Percentiles rank a stretch among this genome's conserved stretches.
Evolutionary conservation across 306 rosid species (phyloP).

Genomic region (Prunus mira): DNA sequence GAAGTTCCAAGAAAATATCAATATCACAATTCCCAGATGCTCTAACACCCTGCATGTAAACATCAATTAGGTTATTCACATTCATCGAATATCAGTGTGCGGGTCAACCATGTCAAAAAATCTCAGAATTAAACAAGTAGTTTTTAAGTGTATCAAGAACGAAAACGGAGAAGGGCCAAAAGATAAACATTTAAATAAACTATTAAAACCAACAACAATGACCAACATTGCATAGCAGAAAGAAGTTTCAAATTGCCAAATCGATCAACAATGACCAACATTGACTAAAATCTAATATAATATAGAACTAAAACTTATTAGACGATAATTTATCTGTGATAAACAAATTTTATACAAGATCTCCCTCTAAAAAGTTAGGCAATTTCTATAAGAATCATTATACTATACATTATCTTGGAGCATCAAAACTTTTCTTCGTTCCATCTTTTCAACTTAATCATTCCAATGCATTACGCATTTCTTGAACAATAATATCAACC

Average conservation of each 20-base stretch:
- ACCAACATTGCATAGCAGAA: neutral
- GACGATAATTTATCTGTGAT: neutral
- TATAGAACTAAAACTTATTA: neutral
- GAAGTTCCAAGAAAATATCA: neutral
- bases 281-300: neutral
- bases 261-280: neutral
- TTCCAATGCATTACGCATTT: neutral
- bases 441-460: neutral
- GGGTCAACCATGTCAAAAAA: neutral
- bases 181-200: neutral
- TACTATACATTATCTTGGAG: neutral
- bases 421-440: neutral
- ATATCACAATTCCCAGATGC: neutral
- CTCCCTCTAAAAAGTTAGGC: neutral
- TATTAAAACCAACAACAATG: neutral
- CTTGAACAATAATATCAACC: neutral
- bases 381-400: neutral
- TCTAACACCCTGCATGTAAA: slow-evolving; percentile 12
- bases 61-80: neutral
- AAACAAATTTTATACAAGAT: neutral
- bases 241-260: neutral
- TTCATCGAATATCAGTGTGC: neutral
- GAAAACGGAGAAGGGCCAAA: neutral
- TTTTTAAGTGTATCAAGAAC: neutral
- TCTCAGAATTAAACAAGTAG: neutral